These are phyloP conservation scores for Lodderomyces beijingensis DNA, from an alignment of 1,139 yeast genomes.

Conservation along the genomic window DNA sequence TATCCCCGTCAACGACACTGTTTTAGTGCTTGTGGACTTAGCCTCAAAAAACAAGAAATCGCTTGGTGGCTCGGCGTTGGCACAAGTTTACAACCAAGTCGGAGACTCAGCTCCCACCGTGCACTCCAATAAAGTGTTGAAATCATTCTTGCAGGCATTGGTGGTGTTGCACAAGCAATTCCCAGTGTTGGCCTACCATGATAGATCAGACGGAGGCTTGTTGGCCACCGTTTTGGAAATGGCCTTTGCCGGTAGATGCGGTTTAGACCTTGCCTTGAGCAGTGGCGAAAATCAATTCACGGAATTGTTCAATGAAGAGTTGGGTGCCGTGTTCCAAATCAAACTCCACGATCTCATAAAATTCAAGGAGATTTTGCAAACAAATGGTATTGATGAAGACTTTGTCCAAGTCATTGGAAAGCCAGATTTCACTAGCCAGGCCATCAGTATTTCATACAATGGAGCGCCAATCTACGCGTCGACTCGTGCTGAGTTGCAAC, in stretches of 20 bases:
- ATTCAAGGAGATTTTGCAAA: slow-evolving; percentile 52
- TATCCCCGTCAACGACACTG: slow-evolving; percentile 43
- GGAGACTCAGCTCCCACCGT: slow-evolving; percentile 86
- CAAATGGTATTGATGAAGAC: slow-evolving; percentile 52
- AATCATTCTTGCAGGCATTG: slow-evolving; percentile 65
- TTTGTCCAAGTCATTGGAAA: slow-evolving; percentile 63
- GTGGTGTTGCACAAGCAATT: slow-evolving; percentile 64
- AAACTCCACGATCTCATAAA: slow-evolving; percentile 45
- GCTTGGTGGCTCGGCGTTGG: slow-evolving; percentile 91
- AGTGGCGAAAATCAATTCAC: slow-evolving; percentile 38
- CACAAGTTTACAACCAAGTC: slow-evolving; percentile 86
- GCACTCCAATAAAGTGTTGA: slow-evolving; percentile 59
- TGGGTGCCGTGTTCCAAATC: slow-evolving; percentile 96
- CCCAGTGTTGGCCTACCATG: slow-evolving; percentile 87
- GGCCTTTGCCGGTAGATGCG: slow-evolving; percentile 96
- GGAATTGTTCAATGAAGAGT: slow-evolving; percentile 84
- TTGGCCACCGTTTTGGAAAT: slow-evolving; percentile 82
- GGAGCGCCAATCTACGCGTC: slow-evolving; percentile 45
- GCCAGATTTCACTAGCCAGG: slow-evolving; percentile 55
- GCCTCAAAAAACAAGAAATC: slow-evolving; percentile 55
- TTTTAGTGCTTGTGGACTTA: slow-evolving; percentile 77
- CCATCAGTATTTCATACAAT: slow-evolving; percentile 45
- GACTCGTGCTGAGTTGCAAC: slow-evolving; percentile 71
- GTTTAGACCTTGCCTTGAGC: slow-evolving; percentile 45
- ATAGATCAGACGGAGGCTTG: slow-evolving; percentile 96